Conservation (phyloP, 2,329 filamentous ascomycete species). For the Sporothrix pseudoabietina region DNA sequence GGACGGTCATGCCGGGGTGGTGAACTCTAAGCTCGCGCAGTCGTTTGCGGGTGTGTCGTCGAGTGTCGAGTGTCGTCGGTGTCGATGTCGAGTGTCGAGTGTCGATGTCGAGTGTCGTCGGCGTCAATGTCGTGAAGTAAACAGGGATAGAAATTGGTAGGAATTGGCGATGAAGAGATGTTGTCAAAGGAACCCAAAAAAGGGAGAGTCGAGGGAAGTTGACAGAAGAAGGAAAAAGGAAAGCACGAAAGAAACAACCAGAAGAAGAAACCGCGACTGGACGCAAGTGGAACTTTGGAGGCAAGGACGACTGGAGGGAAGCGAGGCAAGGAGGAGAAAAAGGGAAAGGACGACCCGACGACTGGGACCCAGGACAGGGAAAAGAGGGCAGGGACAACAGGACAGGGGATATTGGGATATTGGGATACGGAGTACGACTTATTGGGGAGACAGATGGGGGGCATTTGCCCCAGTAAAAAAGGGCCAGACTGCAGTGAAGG, state of each 20-base stretch:
- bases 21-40: not conserved
- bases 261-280: constrained; percentile 2
- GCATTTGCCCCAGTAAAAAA: constrained; percentile 17
- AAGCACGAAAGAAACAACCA: not conserved
- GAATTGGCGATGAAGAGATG: not conserved
- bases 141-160: not conserved
- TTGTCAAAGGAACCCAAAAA: not conserved
- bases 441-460: not conserved
- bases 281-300: not conserved
- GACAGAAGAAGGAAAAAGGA: not conserved
- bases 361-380: not conserved
- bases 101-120: not conserved
- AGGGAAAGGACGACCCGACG: not conserved
- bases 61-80: not conserved
- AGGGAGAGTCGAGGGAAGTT: not conserved
- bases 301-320: not conserved
- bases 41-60: not conserved
- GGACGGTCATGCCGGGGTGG: constrained; percentile 19
- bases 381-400: too few species aligned
- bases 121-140: not conserved
- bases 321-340: not conserved
- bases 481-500: constrained; percentile 6
- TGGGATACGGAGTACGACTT: too few species aligned
- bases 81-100: not conserved
- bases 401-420: too few species aligned